Percentiles rank a stretch among this genome's conserved stretches.
These are phyloP conservation scores for Penicillium digitatum DNA, from an alignment of 2,329 filamentous ascomycete species.

Conservation along the genomic window DNA sequence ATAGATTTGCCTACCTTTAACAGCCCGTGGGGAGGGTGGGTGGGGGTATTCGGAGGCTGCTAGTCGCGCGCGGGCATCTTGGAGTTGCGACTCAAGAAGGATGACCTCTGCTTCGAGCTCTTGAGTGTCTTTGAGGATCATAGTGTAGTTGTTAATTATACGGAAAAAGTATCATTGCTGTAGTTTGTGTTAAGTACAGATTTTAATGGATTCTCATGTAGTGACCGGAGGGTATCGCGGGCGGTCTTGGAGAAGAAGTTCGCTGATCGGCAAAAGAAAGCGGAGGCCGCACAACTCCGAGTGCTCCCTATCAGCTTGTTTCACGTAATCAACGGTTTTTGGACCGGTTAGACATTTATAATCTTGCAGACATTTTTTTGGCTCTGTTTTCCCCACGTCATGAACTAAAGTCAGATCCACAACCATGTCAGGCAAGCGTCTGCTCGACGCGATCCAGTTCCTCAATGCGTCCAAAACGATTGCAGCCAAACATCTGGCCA, in stretches of 20 bases:
- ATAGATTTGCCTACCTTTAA: slow-evolving; percentile 1
- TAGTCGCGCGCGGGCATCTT: slow-evolving; percentile 45
- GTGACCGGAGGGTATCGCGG: not conserved
- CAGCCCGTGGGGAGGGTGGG: slow-evolving; percentile 19
- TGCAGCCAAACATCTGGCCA: slow-evolving; percentile 58
- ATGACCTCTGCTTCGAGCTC: slow-evolving; percentile 40
- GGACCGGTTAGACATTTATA: not conserved
- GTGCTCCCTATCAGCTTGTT: slow-evolving; percentile 20
- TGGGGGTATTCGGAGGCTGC: slow-evolving; percentile 20
- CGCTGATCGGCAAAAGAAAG: slow-evolving; percentile 14
- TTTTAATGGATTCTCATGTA: not conserved
- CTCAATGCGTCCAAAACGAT: slow-evolving; percentile 66
- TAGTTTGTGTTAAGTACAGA: not conserved
- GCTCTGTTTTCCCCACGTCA: slow-evolving; percentile 17
- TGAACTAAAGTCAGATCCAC: slow-evolving; percentile 17
- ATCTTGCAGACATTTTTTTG: not conserved
- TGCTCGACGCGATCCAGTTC: slow-evolving; percentile 67
- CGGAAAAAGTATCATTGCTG: not conserved
- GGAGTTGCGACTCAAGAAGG: slow-evolving; percentile 48
- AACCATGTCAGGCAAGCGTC: slow-evolving; percentile 56
- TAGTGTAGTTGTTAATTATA: slow-evolving; percentile 10
- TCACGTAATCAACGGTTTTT: not conserved
- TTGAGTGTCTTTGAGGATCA: slow-evolving; percentile 20
- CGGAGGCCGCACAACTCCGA: slow-evolving; percentile 18
- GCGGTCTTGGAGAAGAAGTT: slow-evolving; percentile 2